Percentiles rank a stretch among this genome's conserved stretches.
phyloP scores from a whole-genome alignment of 495 filamentous ascomycete genomes.

The Annulohypoxylon bovei region DNA sequence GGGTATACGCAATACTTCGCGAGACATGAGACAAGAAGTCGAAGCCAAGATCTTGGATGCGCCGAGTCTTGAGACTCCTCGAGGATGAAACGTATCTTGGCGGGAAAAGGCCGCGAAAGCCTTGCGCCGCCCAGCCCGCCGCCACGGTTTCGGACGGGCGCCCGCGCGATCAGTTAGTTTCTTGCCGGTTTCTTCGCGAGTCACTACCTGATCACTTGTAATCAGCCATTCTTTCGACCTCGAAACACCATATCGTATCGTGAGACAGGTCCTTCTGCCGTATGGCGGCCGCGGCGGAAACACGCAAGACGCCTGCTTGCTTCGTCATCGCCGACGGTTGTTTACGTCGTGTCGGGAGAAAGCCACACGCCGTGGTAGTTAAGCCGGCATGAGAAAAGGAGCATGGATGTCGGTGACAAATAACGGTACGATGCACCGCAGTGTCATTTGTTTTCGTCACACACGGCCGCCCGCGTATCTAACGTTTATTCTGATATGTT shows the following conservation, averaged over 20 bases:
- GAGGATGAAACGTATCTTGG: slow-evolving; percentile 38
- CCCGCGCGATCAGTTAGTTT: neutral
- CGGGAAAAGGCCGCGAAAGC: slow-evolving; percentile 11
- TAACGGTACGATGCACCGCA: neutral
- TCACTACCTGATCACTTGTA: too few relatives aligned
- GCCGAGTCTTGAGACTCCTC: slow-evolving; percentile 13
- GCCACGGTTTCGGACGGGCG: slow-evolving; percentile 15
- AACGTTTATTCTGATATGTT: neutral
- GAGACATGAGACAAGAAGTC: slow-evolving; percentile 24
- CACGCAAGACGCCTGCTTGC: neutral
- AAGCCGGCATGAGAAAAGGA: neutral
- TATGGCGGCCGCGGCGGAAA: neutral
- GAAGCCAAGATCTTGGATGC: slow-evolving; percentile 30
- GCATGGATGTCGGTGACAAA: neutral
- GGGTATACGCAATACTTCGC: slow-evolving; percentile 25
- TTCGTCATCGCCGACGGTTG: neutral
- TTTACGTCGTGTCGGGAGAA: neutral
- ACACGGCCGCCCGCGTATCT: neutral
- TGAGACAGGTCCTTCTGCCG: neutral
- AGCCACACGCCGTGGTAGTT: neutral
- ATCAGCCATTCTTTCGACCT: neutral
- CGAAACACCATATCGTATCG: neutral
- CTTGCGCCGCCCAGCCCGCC: slow-evolving; percentile 1
- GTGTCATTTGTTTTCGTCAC: neutral
- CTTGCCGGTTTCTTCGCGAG: too few relatives aligned